Evolutionary conservation across 2,329 filamentous ascomycete genomes (phyloP).

Genomic region (Leptographium wingfieldii): DNA sequence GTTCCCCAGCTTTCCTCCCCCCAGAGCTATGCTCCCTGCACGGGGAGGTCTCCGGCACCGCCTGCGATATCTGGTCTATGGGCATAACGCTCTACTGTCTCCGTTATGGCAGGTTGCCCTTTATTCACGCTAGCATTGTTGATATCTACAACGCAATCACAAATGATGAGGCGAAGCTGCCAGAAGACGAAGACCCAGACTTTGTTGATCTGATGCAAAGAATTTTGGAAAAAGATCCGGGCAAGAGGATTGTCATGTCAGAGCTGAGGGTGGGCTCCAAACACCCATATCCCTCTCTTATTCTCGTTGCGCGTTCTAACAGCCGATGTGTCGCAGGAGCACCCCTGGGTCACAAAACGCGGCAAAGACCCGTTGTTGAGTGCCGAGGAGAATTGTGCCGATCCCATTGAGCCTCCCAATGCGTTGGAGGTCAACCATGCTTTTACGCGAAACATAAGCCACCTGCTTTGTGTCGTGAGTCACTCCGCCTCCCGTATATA

Average conservation of each 20-base stretch:
- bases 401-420: slow-evolving; percentile 71
- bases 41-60: slow-evolving; percentile 74
- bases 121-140: slow-evolving; percentile 64
- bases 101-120: slow-evolving; percentile 78
- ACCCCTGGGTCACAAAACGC: slow-evolving; percentile 81
- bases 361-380: slow-evolving; percentile 69
- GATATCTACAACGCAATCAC: slow-evolving; percentile 87
- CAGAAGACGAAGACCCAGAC: slow-evolving; percentile 48
- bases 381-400: slow-evolving; percentile 72
- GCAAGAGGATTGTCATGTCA: slow-evolving; percentile 69
- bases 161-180: slow-evolving; percentile 50
- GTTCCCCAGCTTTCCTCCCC: slow-evolving; percentile 87
- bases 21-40: slow-evolving; percentile 85
- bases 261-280: slow-evolving; percentile 57
- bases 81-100: slow-evolving; percentile 89
- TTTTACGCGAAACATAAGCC: slow-evolving; percentile 80
- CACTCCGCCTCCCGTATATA: neutral
- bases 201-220: slow-evolving; percentile 63
- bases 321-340: slow-evolving; percentile 43
- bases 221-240: slow-evolving; percentile 75
- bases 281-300: neutral
- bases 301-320: slow-evolving; percentile 10
- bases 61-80: slow-evolving; percentile 98
- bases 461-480: slow-evolving; percentile 68
- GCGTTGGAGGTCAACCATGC: slow-evolving; percentile 83